Evolutionary conservation across 805 yeast species (phyloP).

Genomic region (Yarrowia sp.): DNA sequence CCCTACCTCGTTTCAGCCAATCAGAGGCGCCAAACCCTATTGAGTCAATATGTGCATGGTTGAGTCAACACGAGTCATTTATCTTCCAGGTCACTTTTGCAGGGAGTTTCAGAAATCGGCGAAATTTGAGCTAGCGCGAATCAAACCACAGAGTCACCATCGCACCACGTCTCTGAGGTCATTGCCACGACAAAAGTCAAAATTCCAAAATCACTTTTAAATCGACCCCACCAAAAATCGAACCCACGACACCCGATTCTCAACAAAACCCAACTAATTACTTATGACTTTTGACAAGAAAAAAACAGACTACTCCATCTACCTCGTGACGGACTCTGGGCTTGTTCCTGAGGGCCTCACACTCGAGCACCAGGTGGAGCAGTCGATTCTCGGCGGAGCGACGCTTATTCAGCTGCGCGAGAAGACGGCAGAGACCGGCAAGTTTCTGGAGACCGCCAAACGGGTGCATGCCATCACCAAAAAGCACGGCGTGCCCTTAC

Average conservation of each 20-base stretch:
- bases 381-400: constrained; percentile 67
- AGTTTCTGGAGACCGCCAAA: constrained; percentile 61
- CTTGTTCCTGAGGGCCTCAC: constrained; percentile 62
- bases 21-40: background rate
- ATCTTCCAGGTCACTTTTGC: too few relatives aligned
- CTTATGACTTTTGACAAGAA: background rate
- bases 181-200: too few relatives aligned
- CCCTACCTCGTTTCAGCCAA: background rate
- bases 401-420: constrained; percentile 84
- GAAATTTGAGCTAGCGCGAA: too few relatives aligned
- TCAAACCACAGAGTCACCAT: too few relatives aligned
- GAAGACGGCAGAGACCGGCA: constrained; percentile 64
- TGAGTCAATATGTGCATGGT: constrained; percentile 16
- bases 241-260: too few relatives aligned
- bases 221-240: too few relatives aligned
- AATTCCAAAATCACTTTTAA: too few relatives aligned
- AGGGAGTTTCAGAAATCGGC: too few relatives aligned
- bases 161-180: background rate
- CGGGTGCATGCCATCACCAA: constrained; percentile 61
- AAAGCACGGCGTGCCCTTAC: constrained; percentile 62
- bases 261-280: background rate
- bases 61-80: constrained; percentile 25
- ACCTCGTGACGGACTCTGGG: constrained; percentile 76
- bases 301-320: constrained; percentile 54
- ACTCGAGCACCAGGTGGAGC: constrained; percentile 57